Base-by-base conservation (phyloP, 2,329 filamentous ascomycete genomes). In the Sarocladium brachiariae region DNA sequence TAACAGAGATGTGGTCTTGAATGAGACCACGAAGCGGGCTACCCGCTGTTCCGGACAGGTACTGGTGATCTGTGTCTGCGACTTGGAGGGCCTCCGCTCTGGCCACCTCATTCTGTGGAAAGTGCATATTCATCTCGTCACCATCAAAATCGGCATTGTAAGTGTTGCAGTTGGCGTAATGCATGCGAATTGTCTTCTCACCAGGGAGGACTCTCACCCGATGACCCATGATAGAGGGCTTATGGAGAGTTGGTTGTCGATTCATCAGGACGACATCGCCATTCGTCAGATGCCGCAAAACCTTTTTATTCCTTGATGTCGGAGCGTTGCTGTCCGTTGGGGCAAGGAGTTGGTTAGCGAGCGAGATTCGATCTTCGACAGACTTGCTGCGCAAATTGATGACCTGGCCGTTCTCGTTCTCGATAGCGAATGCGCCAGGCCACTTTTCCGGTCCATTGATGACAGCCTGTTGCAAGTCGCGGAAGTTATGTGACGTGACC, bases 71-170 rank as follows among this genome's bases (percentile, higher is more conserved):
- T 2, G 93, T 96, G 65, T 97, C 92, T 33, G 93, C 93, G 60
- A 99, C 85, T 58, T 90, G 88, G 58, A 95, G 78, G 2, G 93
- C 93, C 70, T 99, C 93, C 2, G 92, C 88, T 58, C 93, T 80
- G 14, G 93, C 93, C 56, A 97, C 77, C 65, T 97, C 95, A 59
- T 96, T 97, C 61, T 99, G 93, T 1, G 93, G 93, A 63, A 99
- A 97, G 70, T 99, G 93, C 91, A 99, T 95, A 67, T 99, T 99
- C 93, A 99, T 99, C 69, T 99, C 93, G 65, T 99, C 93, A 67
- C 93, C 93, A 63, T 99, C 95, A 63, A 99, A 99, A 76, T 99
- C 93, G 27, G 93, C 93, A 61, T 99, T 99, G 76, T 99, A 99
- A 1, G 93, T 96, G 63, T 99, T 99, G 68, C 93, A 97, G 67